Conservation (phyloP, 1,284 basidiomycete species). For the Sporisorium exsertum region DNA sequence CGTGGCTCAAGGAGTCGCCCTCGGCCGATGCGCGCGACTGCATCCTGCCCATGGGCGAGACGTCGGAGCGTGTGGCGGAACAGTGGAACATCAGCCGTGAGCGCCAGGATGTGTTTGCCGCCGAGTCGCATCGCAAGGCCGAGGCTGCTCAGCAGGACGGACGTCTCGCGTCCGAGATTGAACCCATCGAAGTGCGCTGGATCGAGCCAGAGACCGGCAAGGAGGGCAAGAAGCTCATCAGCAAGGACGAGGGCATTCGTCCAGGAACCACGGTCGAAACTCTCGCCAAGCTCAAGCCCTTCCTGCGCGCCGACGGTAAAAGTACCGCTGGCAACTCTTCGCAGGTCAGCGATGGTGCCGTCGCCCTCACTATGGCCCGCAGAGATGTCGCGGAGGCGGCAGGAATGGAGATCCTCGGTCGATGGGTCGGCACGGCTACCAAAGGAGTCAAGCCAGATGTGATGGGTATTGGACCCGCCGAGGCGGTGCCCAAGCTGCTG, state of each 20-base stretch:
- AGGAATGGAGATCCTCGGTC: slow-evolving; percentile 64
- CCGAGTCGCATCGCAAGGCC: slow-evolving; percentile 57
- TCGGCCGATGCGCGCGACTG: slow-evolving; percentile 66
- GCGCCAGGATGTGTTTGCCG: slow-evolving; percentile 63
- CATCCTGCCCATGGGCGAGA: slow-evolving; percentile 68
- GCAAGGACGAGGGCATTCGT: slow-evolving; percentile 66
- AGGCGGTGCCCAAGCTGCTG: slow-evolving; percentile 61
- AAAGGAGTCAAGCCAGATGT: slow-evolving; percentile 66
- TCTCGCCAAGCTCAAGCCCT: slow-evolving; percentile 63
- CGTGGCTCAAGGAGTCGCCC: slow-evolving; percentile 60
- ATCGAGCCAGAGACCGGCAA: slow-evolving; percentile 56
- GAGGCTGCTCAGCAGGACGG: slow-evolving; percentile 60
- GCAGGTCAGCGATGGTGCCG: slow-evolving; percentile 66
- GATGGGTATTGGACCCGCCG: slow-evolving; percentile 67
- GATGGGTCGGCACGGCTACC: slow-evolving; percentile 61
- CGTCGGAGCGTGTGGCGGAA: slow-evolving; percentile 63
- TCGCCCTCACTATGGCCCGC: slow-evolving; percentile 62
- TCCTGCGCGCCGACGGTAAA: slow-evolving; percentile 55
- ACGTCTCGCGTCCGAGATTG: slow-evolving; percentile 61
- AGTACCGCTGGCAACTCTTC: slow-evolving; percentile 66
- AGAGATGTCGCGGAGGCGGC: slow-evolving; percentile 60
- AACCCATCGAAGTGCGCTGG: slow-evolving; percentile 61
- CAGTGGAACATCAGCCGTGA: slow-evolving; percentile 56
- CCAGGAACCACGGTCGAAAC: slow-evolving; percentile 54
- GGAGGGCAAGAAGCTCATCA: slow-evolving; percentile 58